Percentiles rank a stretch among this genome's conserved stretches.
Conservation (phyloP, 2,329 filamentous ascomycete genomes). For the Alternaria viburni region DNA sequence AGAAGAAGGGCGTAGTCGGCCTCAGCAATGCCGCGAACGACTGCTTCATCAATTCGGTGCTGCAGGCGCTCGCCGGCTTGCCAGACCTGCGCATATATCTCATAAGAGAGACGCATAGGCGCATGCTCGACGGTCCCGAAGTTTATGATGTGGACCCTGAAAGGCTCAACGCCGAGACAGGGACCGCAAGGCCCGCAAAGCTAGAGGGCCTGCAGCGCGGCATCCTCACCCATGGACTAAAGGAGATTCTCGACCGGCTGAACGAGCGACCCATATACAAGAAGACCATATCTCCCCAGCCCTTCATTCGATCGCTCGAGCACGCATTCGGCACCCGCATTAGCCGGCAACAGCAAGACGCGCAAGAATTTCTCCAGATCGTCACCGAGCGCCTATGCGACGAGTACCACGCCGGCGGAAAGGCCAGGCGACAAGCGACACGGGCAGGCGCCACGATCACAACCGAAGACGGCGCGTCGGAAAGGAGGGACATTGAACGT, state of each 20-base stretch:
- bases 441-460: slow-evolving; percentile 26
- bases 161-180: slow-evolving; percentile 50
- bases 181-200: slow-evolving; percentile 54
- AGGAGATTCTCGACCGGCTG: slow-evolving; percentile 88
- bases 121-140: slow-evolving; percentile 76
- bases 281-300: slow-evolving; percentile 89
- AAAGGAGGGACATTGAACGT: slow-evolving; percentile 32
- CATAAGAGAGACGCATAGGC: slow-evolving; percentile 87
- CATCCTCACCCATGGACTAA: slow-evolving; percentile 83
- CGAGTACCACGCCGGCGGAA: slow-evolving; percentile 85
- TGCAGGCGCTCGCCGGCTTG: slow-evolving; percentile 90
- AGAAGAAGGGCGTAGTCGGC: slow-evolving; percentile 85
- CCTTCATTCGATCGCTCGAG: slow-evolving; percentile 84
- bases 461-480: slow-evolving; percentile 25
- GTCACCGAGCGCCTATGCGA: slow-evolving; percentile 91
- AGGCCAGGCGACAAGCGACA: slow-evolving; percentile 69
- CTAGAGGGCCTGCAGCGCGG: slow-evolving; percentile 74
- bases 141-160: slow-evolving; percentile 72
- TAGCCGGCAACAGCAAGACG: slow-evolving; percentile 94
- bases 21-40: slow-evolving; percentile 87
- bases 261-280: slow-evolving; percentile 93
- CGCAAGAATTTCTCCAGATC: slow-evolving; percentile 95
- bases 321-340: slow-evolving; percentile 87
- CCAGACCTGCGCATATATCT: slow-evolving; percentile 89
- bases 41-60: slow-evolving; percentile 84